Base-by-base conservation (phyloP, 2,329 filamentous ascomycete species). In the Hypoxylon sp. region DNA sequence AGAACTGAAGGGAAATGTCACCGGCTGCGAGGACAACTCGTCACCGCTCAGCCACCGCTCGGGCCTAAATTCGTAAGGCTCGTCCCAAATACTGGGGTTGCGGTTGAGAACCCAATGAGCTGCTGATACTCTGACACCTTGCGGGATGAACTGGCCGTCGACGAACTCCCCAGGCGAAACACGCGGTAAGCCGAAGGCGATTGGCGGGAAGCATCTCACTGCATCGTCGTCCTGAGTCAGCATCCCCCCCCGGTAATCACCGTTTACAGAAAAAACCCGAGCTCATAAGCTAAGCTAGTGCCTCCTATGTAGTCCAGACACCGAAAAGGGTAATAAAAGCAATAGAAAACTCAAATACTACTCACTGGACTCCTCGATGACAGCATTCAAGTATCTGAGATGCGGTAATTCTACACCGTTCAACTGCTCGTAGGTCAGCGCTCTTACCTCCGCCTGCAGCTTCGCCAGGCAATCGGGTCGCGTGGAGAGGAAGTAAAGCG, bases 371-470 rank as follows among this genome's bases (percentile, higher is more conserved):
- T 76, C 74, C 53, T 76, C 74, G n/a, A 75, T 65, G 8, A 76
- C 72, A 14, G 71, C 74, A 26, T 71, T 72, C 50, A 76, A 58
- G 35, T 74, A 76, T 33, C 54, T 66, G 37, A 73, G 67, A 26
- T 65, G 50, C 47, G 56, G 63, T 6, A 74, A 56, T 8, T 68
- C 63, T 9, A 29, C 58, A 0, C 72, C 70, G 14, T 64, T 71
- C 26, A 77, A 26, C 59, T 73, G 71, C 1, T 74, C 72, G 9
- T 68, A 73, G 6, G 55, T 68, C 55, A 82, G 80, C 9, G 73
- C 63, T 3, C 80, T 75, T 8, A 83, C 72, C 66, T 84, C 82
- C 5, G 75, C 65, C 13, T 72, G 73, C 11, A 85, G 74, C 50
- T 75, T 76, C 3, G 74, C 67, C 60, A 81, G 63, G 8, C 76